Evolutionary conservation across 2,329 filamentous ascomycete species (phyloP), one percentile per base, ranked within the genome.

Genomic region (Albifimbria verrucaria): DNA sequence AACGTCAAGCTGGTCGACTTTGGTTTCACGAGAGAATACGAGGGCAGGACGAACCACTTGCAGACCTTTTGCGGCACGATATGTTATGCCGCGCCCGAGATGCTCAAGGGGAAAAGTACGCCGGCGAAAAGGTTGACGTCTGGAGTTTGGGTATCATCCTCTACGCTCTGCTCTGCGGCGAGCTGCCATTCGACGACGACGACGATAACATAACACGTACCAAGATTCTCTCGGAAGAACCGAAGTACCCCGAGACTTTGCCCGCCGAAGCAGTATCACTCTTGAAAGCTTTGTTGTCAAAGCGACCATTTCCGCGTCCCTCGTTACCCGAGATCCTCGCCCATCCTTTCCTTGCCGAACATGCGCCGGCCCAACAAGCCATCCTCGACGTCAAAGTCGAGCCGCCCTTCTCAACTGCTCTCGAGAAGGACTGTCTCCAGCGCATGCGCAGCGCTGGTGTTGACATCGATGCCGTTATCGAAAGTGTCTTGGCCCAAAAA

Each of bases 1-100:
- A 96, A 97, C 65, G 94, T 99, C 61, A 99, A 99, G 74, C 76
- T 99, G 55, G 93, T 95, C 61, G 94, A 99, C 69, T 99, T 99
- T 75, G 94, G 94, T 18, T 99, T 99, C 68, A 99, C 94, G 11
- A 82, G 94, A 59, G 94, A 99, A 73, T 99, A 99, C 70, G 92
- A 97, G 71, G 93, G 93, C 55, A 92, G 95, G 63, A 84, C 90
- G 25, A 97, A 92, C 69, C 93, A 97, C 65, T 75, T 99, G 52
- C 93, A 97, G 71, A 99, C 94, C 1, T 99, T 96, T 72, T 99
- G 94, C 69, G 94, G 94, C 5, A 99, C 94, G 0, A 88, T 99
- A 57, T 97, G 93, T 74, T 99, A 99, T 72, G 96, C 92, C 51
- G 94, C 94, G 2, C 94, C 94, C 2, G 94, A 99, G 72, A 99